Evolutionary conservation across 2,329 filamentous ascomycete species (phyloP), one percentile per base, ranked within the genome.

Genomic region (Aotearoamyces nothofagi): DNA sequence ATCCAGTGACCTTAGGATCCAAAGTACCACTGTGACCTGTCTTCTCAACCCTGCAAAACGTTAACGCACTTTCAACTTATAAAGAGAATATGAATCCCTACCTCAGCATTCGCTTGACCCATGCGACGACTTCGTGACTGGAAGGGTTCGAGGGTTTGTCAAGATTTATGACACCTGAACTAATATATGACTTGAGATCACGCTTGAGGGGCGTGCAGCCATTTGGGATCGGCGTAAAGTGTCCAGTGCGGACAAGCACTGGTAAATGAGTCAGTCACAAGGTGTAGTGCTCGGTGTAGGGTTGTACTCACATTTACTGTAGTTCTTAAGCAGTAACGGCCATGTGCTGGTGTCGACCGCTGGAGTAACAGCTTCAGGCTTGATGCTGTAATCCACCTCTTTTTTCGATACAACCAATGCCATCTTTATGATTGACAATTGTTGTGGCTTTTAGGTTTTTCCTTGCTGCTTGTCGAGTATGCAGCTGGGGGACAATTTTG

Each of bases 1-100:
- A 93, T 46, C 86, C 86, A 27, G 86, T 98, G 50, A 98, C 90
- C 62, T 94, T 96, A 51, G 87, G 87, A 55, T 98, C 90, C 47
- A 98, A 79, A 37, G 90, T 98, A 54, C 90, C 90, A 45, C 84
- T 93, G 70, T 98, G 90, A 43, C 90, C 90, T 37, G 90, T 98
- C 64, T 96, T 94, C 54, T 98, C 87, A 39, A 79, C 76, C 51
- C 81, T 82, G 38, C 22, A 36, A 25, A 32, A n/a, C 35, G 34
- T 40, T 32, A 39, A 27, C 5, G 30, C 29, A 22, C 44, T 19
- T 40, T 32, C 33, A 19, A 26, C 9, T 4, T 20, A 6, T n/a
- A 11, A 26, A 31, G 24, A 5, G 7, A 5, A 28, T 22, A 7
- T 12, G 29, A 17, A 11, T 15, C 50, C 58, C 40, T 71, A 84